A percentile compares a stretch with the other conserved stretches of the same genome.
These are phyloP conservation scores for Knoxdaviesia capensis DNA, from an alignment of 2,329 filamentous ascomycete species.

Conservation along the genomic window DNA sequence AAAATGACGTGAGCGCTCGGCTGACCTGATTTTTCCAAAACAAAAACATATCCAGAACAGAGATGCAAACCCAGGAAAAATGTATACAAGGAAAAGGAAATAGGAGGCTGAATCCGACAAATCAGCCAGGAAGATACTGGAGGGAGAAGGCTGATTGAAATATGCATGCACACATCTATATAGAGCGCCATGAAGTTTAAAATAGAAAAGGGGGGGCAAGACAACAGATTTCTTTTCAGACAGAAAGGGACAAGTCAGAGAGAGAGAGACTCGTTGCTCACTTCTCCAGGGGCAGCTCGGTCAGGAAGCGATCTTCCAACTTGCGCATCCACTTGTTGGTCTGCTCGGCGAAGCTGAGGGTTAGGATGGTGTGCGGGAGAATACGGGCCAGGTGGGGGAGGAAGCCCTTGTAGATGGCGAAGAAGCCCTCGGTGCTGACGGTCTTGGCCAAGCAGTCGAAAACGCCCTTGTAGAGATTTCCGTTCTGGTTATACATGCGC, in stretches of 20 bases:
- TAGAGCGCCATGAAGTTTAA: no score
- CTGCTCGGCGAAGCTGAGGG: conserved; percentile 83
- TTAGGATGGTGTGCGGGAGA: conserved; percentile 86
- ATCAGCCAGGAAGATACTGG: no score
- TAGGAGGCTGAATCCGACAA: no score
- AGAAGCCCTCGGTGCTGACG: conserved; percentile 68
- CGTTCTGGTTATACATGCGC: conserved; percentile 95
- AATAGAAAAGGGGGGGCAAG: no score
- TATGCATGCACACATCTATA: no score
- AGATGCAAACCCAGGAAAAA: not conserved
- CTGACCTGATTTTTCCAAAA: no score
- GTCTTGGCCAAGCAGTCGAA: conserved; percentile 88
- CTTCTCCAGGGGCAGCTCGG: conserved; percentile 15
- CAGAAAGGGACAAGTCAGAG: no score
- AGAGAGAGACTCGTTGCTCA: no score
- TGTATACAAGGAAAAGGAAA: no score
- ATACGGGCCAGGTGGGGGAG: conserved; percentile 87
- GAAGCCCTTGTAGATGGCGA: conserved; percentile 97
- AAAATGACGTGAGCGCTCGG: no score
- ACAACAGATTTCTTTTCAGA: no score
- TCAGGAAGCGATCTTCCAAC: conserved; percentile 43
- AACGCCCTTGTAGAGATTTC: conserved; percentile 84
- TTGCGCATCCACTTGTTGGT: conserved; percentile 82
- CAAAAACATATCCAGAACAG: conserved; percentile 2
- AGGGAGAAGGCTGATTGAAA: no score